Evolutionary conservation across 2,329 filamentous ascomycete species (phyloP), one percentile per base, ranked within the genome.

Genomic region (Penicillium aurantiogriseum): DNA sequence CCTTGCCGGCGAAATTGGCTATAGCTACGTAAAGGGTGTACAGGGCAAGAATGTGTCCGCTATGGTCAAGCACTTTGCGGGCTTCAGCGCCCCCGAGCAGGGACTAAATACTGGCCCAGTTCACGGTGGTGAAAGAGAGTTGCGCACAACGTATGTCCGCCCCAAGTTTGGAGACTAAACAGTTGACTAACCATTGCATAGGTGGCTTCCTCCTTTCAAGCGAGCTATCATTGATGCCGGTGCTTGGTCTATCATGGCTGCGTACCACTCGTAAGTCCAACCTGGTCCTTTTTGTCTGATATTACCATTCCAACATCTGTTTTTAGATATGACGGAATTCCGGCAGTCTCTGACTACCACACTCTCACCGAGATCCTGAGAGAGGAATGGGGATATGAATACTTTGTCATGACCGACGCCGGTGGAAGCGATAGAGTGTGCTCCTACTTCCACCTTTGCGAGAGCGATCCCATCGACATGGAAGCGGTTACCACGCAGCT

Each of bases 21-120:
- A 89, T 64, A 77, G 80, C 31, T 83, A 83, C 54, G 78, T 85
- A 39, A 81, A 77, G 50, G 85, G 88, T 23, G 76, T 91, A 2
- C 87, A 91, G 70, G 80, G 80, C 13, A 77, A 80, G 35, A 85
- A 86, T 43, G 88, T 91, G 5, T 85, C 84, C 25, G 84, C 88
- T 17, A 90, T 85, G 72, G 85, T 91, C 46, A 92, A 91, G 76
- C 89, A 92, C 69, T 91, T 88, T 69, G 86, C 85, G 13, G 89
- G 83, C 1, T 90, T 86, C 67, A 88, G 82, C 46, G 78, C 79
- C 1, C 88, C 88, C 0, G 88, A 91, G 66, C 88, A 91, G 69
- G 88, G 88, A 2, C 72, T 91, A 43, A 91, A 91, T 69, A 87
- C 85, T 9, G 87, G 81, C 0, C 81, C 82, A 5, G 81, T 84